Evolutionary conservation across 768 basidiomycete genomes (phyloP), one percentile per base, ranked within the genome.

Genomic region (Sistotremastrum suecicum): DNA sequence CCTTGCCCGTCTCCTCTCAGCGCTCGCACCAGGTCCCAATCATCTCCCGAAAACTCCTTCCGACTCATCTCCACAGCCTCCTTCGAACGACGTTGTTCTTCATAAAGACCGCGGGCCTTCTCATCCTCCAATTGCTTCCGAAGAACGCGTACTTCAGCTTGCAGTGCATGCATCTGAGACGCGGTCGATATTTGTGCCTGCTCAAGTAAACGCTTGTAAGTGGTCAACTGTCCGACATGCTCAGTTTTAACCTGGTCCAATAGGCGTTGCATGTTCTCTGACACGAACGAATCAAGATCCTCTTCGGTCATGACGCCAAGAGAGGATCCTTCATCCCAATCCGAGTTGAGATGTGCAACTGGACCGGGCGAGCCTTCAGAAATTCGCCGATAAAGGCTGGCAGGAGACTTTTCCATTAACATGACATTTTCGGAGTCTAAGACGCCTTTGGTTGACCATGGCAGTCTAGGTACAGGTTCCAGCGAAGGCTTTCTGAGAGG

Each of bases 131-230:
- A 62, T 42, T 70, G 69, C 8, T 65, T 62, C 38, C 81, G 75
- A 32, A 89, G 65, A 30, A 84, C 66, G 8, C 76, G 68, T 3
- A 87, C 66, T 56, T 90, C 84, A 2, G 85, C 86, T 61, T 89
- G 86, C 1, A 91, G 65, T 0, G 88, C 86, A 54, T 90, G 86
- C 2, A 89, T 66, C 54, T 90, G 88, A 1, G 85, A 80, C 0
- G 86, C 83, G 1, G 81, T 71, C 6, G 78, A 76, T 2, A 80
- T 76, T 53, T 90, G 88, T 0, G 84, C 72, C 37, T 80, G 80
- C 52, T 90, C 86, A 8, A 90, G 71, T 1, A 90, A 69, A 1
- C 86, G 74, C 56, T 81, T 88, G 62, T 84, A 82, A 47, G 79
- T 75, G 10, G 77, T 69, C 9, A 87, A 71, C 53, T 83, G 83